Conservation (phyloP, 257 asterid genomes). For the Solanum dulcamara region DNA sequence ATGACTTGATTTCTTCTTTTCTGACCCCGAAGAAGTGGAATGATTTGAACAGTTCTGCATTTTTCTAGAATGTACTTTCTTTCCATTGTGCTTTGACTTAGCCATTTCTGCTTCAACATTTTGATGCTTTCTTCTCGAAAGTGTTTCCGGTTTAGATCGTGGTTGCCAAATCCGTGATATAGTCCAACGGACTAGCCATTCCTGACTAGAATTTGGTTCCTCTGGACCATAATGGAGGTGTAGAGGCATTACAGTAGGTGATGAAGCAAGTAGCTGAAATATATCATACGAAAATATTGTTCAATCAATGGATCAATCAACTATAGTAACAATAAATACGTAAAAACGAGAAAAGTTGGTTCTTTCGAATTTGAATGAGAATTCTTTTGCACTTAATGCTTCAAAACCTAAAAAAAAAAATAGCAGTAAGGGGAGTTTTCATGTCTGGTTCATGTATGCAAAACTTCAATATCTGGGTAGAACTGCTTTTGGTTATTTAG, state of each 20-base stretch:
- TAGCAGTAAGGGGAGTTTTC: neutral
- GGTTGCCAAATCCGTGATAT: slow-evolving; percentile 28
- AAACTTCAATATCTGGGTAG: neutral
- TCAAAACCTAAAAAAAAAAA: neutral
- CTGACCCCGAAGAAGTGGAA: slow-evolving; percentile 10
- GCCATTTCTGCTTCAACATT: slow-evolving; percentile 10
- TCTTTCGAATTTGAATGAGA: neutral
- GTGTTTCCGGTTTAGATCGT: slow-evolving; percentile 6
- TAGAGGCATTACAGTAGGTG: slow-evolving; percentile 30
- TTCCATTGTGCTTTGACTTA: slow-evolving; percentile 11
- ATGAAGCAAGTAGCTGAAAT: slow-evolving; percentile 39
- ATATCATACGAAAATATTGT: neutral
- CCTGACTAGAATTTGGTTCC: slow-evolving; percentile 45
- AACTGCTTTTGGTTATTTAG: neutral
- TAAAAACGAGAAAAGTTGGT: neutral
- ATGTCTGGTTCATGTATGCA: neutral
- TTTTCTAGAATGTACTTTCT: slow-evolving; percentile 9
- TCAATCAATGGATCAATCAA: neutral
- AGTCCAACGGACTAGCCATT: slow-evolving; percentile 61
- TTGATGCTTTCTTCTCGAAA: slow-evolving; percentile 3
- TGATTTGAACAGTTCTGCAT: slow-evolving; percentile 5
- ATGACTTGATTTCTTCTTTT: slow-evolving; percentile 22
- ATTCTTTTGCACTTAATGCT: neutral
- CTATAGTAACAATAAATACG: neutral
- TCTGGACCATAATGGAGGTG: slow-evolving; percentile 28